Conservation (phyloP, 305 asterid genomes). For the Plantago lanceolata region DNA sequence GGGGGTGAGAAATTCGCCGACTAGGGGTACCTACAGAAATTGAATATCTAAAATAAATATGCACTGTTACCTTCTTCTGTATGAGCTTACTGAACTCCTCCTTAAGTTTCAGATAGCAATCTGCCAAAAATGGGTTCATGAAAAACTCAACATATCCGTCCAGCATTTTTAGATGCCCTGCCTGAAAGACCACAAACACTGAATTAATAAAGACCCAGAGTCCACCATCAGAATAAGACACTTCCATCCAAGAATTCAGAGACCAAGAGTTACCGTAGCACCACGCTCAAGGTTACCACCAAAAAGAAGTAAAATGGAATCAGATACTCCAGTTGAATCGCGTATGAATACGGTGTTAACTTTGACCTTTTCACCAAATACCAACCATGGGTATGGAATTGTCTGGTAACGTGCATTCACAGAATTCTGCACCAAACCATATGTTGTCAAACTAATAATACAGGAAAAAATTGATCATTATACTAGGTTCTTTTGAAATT, state of each 20-base stretch:
- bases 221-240: slow-evolving; percentile 6
- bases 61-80: slow-evolving; percentile 62
- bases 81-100: slow-evolving; percentile 65
- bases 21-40: no score
- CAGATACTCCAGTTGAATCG: slow-evolving; percentile 98
- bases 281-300: slow-evolving; percentile 74
- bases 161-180: slow-evolving; percentile 84
- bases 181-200: slow-evolving; percentile 40
- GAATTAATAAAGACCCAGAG: slow-evolving; percentile 4
- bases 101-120: slow-evolving; percentile 77
- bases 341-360: slow-evolving; percentile 92
- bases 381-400: slow-evolving; percentile 94
- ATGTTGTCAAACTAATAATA: slow-evolving; percentile 11
- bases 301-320: slow-evolving; percentile 89
- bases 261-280: slow-evolving; percentile 47
- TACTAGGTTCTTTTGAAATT: not conserved
- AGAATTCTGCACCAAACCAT: slow-evolving; percentile 62
- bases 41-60: not conserved
- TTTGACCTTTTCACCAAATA: slow-evolving; percentile 94
- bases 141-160: slow-evolving; percentile 86
- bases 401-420: slow-evolving; percentile 97
- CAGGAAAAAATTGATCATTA: not conserved
- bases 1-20: not conserved
- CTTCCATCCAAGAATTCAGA: slow-evolving; percentile 17
- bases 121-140: slow-evolving; percentile 85